These are phyloP conservation scores for Rauvolfia tetraphylla DNA, from an alignment of 257 asterid genomes.

Conservation along the genomic window DNA sequence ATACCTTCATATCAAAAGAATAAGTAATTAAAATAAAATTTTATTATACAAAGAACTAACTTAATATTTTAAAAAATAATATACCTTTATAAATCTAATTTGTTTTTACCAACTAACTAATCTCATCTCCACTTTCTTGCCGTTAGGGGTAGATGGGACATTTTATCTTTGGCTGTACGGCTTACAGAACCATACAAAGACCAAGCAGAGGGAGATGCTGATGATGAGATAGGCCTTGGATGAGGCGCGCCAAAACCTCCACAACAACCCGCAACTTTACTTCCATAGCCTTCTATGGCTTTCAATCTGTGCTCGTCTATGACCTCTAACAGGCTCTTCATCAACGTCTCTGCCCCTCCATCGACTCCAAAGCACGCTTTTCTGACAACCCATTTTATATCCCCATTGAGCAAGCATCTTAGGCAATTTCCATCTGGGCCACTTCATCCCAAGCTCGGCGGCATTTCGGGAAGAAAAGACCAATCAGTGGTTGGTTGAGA, in stretches of 20 bases:
- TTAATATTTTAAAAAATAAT: no score
- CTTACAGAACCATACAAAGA: background rate
- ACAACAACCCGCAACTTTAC: constrained; percentile 26
- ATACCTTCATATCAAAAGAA: no score
- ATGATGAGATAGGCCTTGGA: constrained; percentile 44
- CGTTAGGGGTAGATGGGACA: background rate
- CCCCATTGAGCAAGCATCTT: constrained; percentile 19
- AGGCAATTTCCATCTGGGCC: constrained; percentile 1
- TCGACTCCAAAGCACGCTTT: constrained; percentile 23
- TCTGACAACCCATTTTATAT: constrained; percentile 12
- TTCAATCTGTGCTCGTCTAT: constrained; percentile 42
- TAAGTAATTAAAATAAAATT: no score
- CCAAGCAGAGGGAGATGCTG: background rate
- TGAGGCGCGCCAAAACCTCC: constrained; percentile 73
- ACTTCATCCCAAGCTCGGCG: constrained; percentile 26
- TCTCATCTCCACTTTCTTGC: background rate
- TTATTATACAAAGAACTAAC: no score
- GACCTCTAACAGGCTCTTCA: constrained; percentile 26
- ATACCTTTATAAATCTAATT: no score
- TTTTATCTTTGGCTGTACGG: background rate
- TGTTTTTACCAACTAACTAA: no score
- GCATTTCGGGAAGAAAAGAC: constrained; percentile 40
- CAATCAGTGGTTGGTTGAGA: constrained; percentile 38
- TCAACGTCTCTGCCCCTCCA: constrained; percentile 3
- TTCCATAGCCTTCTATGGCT: constrained; percentile 39